These are phyloP conservation scores for Cylindrotheca fusiformis DNA, from an alignment of 108 stramenopile species.

Conservation along the genomic window DNA sequence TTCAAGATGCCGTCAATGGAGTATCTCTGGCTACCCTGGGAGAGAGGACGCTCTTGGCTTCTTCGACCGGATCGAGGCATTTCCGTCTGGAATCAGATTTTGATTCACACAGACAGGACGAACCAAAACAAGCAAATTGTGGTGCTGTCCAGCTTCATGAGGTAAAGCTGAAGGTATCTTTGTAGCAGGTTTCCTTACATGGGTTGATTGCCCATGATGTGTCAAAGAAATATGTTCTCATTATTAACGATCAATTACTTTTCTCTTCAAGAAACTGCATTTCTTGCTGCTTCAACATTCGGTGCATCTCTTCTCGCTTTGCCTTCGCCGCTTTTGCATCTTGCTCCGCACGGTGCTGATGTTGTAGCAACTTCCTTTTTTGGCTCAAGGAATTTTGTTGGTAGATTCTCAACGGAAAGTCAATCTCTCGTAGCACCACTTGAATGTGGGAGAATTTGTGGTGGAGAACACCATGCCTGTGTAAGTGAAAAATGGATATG, in stretches of 20 bases:
- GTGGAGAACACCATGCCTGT: conserved; percentile 58
- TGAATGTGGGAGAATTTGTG: conserved; percentile 71
- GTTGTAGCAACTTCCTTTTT: conserved; percentile 65
- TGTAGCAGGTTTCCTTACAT: too few relatives aligned
- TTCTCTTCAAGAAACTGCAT: conserved; percentile 26
- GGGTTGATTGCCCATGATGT: too few relatives aligned
- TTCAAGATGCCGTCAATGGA: conserved; percentile 68
- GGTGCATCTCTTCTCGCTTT: conserved; percentile 66
- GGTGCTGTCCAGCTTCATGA: too few relatives aligned
- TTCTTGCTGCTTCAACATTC: conserved; percentile 45
- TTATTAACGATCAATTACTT: too few relatives aligned
- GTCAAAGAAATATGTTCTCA: too few relatives aligned
- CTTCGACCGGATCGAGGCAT: conserved; percentile 52
- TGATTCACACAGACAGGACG: too few relatives aligned
- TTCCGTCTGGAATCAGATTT: conserved; percentile 46
- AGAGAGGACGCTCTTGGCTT: conserved; percentile 46
- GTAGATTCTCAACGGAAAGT: conserved; percentile 71
- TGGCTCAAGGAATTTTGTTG: conserved; percentile 57
- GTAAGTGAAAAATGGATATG: too few relatives aligned
- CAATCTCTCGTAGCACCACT: conserved; percentile 77
- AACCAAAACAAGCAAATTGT: too few relatives aligned
- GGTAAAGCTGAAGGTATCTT: too few relatives aligned
- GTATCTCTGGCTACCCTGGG: conserved; percentile 37
- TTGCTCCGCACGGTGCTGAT: conserved; percentile 53
- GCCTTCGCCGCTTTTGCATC: conserved; percentile 58